Percentiles rank a stretch among this genome's conserved stretches.
Evolutionary conservation across 1,139 yeast species (phyloP).

Genomic region (Geotrichum klebahnii): DNA sequence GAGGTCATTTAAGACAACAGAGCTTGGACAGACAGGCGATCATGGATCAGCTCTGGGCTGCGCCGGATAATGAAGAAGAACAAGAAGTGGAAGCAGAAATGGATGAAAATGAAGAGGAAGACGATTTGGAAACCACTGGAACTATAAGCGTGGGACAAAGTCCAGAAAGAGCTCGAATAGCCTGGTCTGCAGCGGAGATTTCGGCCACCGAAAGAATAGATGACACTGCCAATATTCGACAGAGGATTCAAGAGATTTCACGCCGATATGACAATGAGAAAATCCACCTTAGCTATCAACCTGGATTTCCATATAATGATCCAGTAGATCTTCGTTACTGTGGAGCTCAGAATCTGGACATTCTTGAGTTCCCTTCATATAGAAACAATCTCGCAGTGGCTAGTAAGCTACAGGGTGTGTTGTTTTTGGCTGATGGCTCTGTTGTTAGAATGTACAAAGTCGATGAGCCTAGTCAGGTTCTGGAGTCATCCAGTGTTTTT

Average conservation of each 20-base stretch:
- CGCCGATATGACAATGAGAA: slow-evolving; percentile 9
- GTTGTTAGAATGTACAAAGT: slow-evolving; percentile 25
- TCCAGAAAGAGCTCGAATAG: not conserved
- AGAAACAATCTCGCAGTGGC: slow-evolving; percentile 31
- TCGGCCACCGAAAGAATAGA: slow-evolving; percentile 1
- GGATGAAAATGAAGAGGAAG: not conserved
- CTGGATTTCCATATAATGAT: slow-evolving; percentile 13
- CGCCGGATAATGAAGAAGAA: not conserved
- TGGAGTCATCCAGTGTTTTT: slow-evolving; percentile 21
- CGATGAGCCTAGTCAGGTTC: slow-evolving; percentile 25
- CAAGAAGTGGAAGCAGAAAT: not conserved
- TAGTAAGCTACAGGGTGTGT: slow-evolving; percentile 23
- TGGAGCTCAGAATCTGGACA: slow-evolving; percentile 22
- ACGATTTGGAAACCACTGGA: not conserved
- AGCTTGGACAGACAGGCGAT: not conserved
- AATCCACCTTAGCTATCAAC: slow-evolving; percentile 9
- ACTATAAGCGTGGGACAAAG: not conserved
- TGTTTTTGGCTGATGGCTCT: slow-evolving; percentile 28
- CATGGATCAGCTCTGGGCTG: slow-evolving; percentile 2
- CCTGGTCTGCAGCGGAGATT: slow-evolving; percentile 5
- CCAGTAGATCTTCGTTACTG: slow-evolving; percentile 22
- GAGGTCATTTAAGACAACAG: not conserved
- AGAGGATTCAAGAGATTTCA: slow-evolving; percentile 2
- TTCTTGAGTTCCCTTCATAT: slow-evolving; percentile 24
- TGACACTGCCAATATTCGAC: not conserved